These are phyloP conservation scores for Chlorella ohadii DNA, from an alignment of 139 green algal genomes.

Conservation along the genomic window DNA sequence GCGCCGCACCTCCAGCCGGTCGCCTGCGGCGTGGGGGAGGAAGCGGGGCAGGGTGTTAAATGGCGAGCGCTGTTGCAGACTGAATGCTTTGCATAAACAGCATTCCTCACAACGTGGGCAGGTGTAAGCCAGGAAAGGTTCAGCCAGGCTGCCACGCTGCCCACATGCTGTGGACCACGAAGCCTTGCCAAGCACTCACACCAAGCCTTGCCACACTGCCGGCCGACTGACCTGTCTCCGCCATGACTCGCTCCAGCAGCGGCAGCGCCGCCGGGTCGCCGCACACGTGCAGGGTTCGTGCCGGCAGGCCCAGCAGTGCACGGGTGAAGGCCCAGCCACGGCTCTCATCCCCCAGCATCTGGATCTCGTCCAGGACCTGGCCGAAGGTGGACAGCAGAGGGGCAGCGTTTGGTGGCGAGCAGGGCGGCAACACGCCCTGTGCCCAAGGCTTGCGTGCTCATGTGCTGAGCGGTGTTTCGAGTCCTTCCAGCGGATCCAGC, in stretches of 20 bases:
- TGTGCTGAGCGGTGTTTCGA: too few species aligned
- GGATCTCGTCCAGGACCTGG: conserved; percentile 93
- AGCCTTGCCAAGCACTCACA: too few species aligned
- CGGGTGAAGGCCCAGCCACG: conserved; percentile 93
- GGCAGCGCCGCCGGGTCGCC: conserved; percentile 80
- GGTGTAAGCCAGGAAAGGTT: too few species aligned
- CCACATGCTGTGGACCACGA: too few species aligned
- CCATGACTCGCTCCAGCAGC: conserved; percentile 68
- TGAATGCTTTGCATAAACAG: too few species aligned
- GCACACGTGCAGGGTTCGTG: conserved; percentile 90
- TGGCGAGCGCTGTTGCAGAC: not conserved
- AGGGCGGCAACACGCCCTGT: not conserved
- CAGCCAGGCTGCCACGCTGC: too few species aligned
- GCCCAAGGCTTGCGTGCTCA: too few species aligned
- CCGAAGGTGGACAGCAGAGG: conserved; percentile 49
- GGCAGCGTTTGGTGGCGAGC: not conserved
- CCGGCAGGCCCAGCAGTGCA: conserved; percentile 83
- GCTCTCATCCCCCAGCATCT: conserved; percentile 82
- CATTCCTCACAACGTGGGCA: too few species aligned
- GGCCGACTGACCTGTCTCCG: conserved; percentile 3
- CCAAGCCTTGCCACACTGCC: too few species aligned
- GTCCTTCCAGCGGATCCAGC: too few species aligned
- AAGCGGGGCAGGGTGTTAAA: not conserved
- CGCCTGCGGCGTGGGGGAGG: conserved; percentile 37
- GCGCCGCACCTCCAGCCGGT: conserved; percentile 67